Conservation (phyloP, 2,329 filamentous ascomycete genomes). For the Diaporthe velutina region DNA sequence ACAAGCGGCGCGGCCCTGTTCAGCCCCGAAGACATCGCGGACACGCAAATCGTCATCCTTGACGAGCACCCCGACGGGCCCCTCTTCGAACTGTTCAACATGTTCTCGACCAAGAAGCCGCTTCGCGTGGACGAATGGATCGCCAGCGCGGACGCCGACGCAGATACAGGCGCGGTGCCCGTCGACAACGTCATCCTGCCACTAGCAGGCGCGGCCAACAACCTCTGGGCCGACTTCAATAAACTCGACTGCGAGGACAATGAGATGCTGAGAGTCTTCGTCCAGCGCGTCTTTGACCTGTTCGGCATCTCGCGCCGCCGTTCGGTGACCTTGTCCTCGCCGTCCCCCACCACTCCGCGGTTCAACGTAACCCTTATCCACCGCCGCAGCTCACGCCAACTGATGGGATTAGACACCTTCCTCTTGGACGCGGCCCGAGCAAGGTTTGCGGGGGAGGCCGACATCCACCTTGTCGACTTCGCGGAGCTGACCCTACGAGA, state of each 20-base stretch:
- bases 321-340: background rate
- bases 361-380: slow-evolving; percentile 50
- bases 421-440: background rate
- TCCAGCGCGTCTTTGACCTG: slow-evolving; percentile 47
- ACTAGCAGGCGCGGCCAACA: slow-evolving; percentile 55
- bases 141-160: slow-evolving; percentile 41
- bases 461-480: slow-evolving; percentile 50
- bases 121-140: slow-evolving; percentile 41
- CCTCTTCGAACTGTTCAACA: slow-evolving; percentile 46
- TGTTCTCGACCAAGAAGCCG: slow-evolving; percentile 49
- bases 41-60: slow-evolving; percentile 46
- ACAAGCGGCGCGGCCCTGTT: slow-evolving; percentile 31
- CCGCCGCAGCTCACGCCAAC: slow-evolving; percentile 48
- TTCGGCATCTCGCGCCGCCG: slow-evolving; percentile 43
- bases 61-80: slow-evolving; percentile 45
- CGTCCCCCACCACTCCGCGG: background rate
- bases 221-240: slow-evolving; percentile 56
- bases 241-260: slow-evolving; percentile 48
- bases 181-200: slow-evolving; percentile 53
- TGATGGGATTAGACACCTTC: slow-evolving; percentile 44
- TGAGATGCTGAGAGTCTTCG: slow-evolving; percentile 49
- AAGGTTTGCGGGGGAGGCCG: background rate
- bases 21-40: slow-evolving; percentile 27
- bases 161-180: slow-evolving; percentile 33
- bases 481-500: slow-evolving; percentile 50